Conservation (phyloP, 1,284 basidiomycete genomes). For the Lentinus polychrous region DNA sequence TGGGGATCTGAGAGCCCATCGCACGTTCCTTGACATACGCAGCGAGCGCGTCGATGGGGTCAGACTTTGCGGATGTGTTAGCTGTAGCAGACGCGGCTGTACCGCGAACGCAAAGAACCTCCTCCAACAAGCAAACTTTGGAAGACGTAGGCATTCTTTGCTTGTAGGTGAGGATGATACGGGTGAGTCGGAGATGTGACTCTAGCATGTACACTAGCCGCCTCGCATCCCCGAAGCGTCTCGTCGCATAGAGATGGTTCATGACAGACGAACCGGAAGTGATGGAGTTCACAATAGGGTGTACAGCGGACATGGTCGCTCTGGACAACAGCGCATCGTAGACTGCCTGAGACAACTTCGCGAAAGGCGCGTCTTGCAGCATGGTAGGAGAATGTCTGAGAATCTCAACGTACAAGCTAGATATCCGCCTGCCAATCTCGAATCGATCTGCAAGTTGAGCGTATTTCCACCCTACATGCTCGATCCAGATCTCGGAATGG, state of each 20-base stretch:
- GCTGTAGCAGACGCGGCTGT: slow-evolving; percentile 22
- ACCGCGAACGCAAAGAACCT: slow-evolving; percentile 56
- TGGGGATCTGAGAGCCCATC: slow-evolving; percentile 48
- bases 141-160: slow-evolving; percentile 32
- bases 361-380: slow-evolving; percentile 47
- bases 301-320: slow-evolving; percentile 68
- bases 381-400: slow-evolving; percentile 55
- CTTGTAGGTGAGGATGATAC: slow-evolving; percentile 59
- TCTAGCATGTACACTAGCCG: slow-evolving; percentile 65
- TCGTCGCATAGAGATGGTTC: slow-evolving; percentile 49
- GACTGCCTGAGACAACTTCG: slow-evolving; percentile 52
- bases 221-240: slow-evolving; percentile 63
- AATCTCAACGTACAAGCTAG: slow-evolving; percentile 59
- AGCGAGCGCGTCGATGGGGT: slow-evolving; percentile 68
- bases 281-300: slow-evolving; percentile 66
- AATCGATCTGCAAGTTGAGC: slow-evolving; percentile 70
- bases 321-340: slow-evolving; percentile 62
- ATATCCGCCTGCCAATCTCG: slow-evolving; percentile 67
- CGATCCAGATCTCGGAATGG: slow-evolving; percentile 81
- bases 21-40: slow-evolving; percentile 57
- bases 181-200: slow-evolving; percentile 55
- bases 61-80: slow-evolving; percentile 45
- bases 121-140: slow-evolving; percentile 64
- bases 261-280: slow-evolving; percentile 55
- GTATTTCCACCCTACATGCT: slow-evolving; percentile 80